A percentile compares a stretch with the other conserved stretches of the same genome.
Evolutionary conservation across 768 basidiomycete genomes (phyloP).

Genomic region (Dacryopinax primogenitus): DNA sequence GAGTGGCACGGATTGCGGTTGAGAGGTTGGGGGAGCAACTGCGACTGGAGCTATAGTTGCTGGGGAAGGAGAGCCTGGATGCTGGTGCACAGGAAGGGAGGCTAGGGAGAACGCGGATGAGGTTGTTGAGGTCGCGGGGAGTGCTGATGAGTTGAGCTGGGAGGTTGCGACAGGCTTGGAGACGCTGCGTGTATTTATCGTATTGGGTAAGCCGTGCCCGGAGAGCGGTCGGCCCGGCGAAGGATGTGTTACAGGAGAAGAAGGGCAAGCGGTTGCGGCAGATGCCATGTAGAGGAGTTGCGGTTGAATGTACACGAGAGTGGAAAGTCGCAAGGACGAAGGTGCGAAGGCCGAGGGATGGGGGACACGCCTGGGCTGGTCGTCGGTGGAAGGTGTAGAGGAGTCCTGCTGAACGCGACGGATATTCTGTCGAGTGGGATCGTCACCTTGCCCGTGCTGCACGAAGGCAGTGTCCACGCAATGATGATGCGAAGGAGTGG

Average conservation of each 20-base stretch:
- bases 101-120: background rate
- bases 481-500: background rate
- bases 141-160: background rate
- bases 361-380: constrained; percentile 1
- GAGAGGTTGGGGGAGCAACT: background rate
- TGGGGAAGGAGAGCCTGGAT: background rate
- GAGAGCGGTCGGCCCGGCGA: constrained; percentile 2
- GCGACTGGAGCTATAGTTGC: too few relatives aligned
- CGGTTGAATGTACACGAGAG: background rate
- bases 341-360: constrained; percentile 3
- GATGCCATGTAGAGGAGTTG: background rate
- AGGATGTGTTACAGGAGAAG: background rate
- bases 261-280: background rate
- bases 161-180: background rate
- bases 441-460: background rate
- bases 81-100: background rate
- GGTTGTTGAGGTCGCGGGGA: background rate
- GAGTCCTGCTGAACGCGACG: background rate
- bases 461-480: background rate
- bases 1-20: background rate
- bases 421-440: background rate
- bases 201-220: background rate
- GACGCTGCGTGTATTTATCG: background rate
- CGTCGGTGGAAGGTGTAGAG: background rate
- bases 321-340: background rate